Conservation (phyloP, 164 flowering plant species). For the Magnolia sinica region DNA sequence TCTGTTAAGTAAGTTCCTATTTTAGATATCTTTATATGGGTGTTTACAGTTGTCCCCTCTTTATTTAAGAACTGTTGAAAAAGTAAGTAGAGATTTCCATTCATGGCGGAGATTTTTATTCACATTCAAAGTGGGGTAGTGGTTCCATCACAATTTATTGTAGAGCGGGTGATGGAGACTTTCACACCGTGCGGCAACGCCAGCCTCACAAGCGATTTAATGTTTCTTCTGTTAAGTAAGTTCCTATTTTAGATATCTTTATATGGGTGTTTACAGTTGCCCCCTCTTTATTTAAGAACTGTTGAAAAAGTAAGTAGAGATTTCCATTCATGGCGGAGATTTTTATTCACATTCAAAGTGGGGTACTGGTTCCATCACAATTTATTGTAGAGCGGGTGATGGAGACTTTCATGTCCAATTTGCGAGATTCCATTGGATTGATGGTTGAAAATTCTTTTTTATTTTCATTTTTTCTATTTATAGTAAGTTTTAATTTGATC, state of each 20-base stretch:
- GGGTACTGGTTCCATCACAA: too few relatives aligned
- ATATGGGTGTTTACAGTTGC: neutral
- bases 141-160: too few relatives aligned
- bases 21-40: conserved; percentile 6
- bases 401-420: too few relatives aligned
- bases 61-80: neutral
- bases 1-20: conserved; percentile 67
- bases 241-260: conserved; percentile 10
- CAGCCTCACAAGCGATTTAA: conserved; percentile 77
- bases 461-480: too few relatives aligned
- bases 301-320: too few relatives aligned
- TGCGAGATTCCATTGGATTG: too few relatives aligned
- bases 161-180: conserved; percentile 23
- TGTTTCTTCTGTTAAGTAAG: conserved; percentile 89
- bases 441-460: too few relatives aligned
- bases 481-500: too few relatives aligned
- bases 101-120: too few relatives aligned
- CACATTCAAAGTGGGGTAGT: neutral
- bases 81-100: too few relatives aligned
- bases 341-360: neutral
- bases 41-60: neutral
- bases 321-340: too few relatives aligned
- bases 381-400: too few relatives aligned
- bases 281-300: neutral
- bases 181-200: conserved; percentile 78